Conservation (phyloP, 441 rosid species). For the Populus trichocarpa region DNA sequence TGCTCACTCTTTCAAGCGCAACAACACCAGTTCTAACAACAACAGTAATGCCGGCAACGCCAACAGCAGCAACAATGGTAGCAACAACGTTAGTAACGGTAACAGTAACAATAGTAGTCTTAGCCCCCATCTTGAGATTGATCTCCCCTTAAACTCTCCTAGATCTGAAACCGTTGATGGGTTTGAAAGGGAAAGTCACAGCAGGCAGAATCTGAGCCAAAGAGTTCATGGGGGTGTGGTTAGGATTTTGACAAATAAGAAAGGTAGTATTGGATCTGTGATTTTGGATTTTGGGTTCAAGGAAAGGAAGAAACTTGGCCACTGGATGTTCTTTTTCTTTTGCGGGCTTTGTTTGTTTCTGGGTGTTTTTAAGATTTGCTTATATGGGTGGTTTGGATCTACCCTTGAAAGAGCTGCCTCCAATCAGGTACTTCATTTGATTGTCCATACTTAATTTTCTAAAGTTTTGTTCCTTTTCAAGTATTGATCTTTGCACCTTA, state of each 20-base stretch:
- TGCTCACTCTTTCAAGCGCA: constrained; percentile 83
- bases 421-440: constrained; percentile 38
- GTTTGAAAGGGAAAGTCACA: constrained; percentile 39
- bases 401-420: constrained; percentile 55
- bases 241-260: constrained; percentile 47
- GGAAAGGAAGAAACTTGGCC: constrained; percentile 74
- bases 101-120: background rate
- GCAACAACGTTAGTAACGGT: constrained; percentile 3
- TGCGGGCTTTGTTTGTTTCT: constrained; percentile 81
- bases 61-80: constrained; percentile 8
- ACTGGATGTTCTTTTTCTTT: constrained; percentile 71
- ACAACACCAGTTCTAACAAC: constrained; percentile 11
- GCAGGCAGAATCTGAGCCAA: constrained; percentile 32
- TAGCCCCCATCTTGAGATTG: constrained; percentile 66
- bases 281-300: constrained; percentile 58
- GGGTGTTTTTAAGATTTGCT: constrained; percentile 84
- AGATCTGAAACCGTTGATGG: constrained; percentile 58
- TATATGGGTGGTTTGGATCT: constrained; percentile 86
- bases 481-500: background rate
- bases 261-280: constrained; percentile 38
- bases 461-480: background rate
- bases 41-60: constrained; percentile 8
- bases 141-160: constrained; percentile 61
- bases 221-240: constrained; percentile 40
- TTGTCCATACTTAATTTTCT: background rate